Percentiles rank a stretch among this genome's conserved stretches.
Conservation (phyloP, 202 grass and related monocot species). For the Zizania palustris region DNA sequence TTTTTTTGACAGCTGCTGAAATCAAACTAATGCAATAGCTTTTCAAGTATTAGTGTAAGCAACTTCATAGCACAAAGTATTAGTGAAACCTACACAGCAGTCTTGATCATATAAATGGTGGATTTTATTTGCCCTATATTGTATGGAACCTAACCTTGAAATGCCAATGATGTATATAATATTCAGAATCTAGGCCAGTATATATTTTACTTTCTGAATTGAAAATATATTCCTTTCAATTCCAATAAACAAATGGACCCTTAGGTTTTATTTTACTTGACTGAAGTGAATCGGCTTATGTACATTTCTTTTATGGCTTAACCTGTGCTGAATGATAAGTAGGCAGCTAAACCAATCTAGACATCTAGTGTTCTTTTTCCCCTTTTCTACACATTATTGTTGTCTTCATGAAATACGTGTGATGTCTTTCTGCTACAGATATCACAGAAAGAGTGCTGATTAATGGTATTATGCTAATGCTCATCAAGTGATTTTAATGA, state of each 20-base stretch:
- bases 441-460: neutral
- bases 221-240: slow-evolving; percentile 9
- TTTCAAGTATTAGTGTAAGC: neutral
- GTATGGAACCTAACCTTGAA: neutral
- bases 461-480: slow-evolving; percentile 3
- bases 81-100: slow-evolving; percentile 1
- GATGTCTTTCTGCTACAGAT: neutral
- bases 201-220: slow-evolving; percentile 1
- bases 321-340: slow-evolving; percentile 15
- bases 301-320: slow-evolving; percentile 1
- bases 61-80: neutral
- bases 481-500: neutral
- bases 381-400: neutral
- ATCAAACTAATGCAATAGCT: neutral
- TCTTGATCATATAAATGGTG: neutral
- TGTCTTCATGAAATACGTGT: neutral
- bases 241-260: too few species aligned
- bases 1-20: neutral
- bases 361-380: neutral
- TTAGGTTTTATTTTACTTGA: slow-evolving; percentile 15
- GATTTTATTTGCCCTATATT: neutral
- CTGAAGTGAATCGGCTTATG: slow-evolving; percentile 6
- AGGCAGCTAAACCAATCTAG: neutral
- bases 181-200: slow-evolving; percentile 14
- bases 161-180: slow-evolving; percentile 11